Evolutionary conservation across 2,329 filamentous ascomycete species (phyloP), one percentile per base, ranked within the genome.

Genomic region (Diaporthe vaccinii): DNA sequence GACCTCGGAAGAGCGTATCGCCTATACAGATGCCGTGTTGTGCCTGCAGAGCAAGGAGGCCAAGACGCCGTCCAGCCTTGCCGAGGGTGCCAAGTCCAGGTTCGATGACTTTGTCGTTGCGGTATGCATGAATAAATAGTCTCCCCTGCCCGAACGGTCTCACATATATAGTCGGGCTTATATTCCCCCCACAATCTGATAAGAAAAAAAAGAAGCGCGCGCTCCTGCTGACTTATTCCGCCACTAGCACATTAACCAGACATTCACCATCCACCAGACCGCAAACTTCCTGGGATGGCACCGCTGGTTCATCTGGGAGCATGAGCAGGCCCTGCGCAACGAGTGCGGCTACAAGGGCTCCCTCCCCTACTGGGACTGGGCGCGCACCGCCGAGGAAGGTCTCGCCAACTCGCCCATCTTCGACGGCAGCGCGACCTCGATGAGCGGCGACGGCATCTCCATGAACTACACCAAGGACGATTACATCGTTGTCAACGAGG

Each of bases 351-450:
- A 80, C 74, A 76, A 58, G 3, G 78, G 79, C 22, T 62, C 74
- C 51, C 79, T 78, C 17, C 79, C 79, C 22, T 88, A 87, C 79
- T 84, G 84, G 80, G 87, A 88, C 77, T 89, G 87, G 84, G 84
- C 85, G 7, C 85, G 84, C 76, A 87, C 85, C 78, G 82, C 87
- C 0, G 77, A 82, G 4, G 57, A 53, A 3, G 85, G 89, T 58
- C 83, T 85, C 0, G 77, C 80, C 74, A 84, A 86, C 77, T 88
- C 87, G 0, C 86, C 87, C 17, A 78, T 89, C 61, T 87, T 91
- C 76, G 87, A 89, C 73, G 89, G 89, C 70, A 87, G 86, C 71
- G 84, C 82, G 15, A 87, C 85, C 53, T 85, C 83, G 59, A 78
- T 88, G 83, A 85, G 84, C 28, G 86, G 87, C 7, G 84, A 88